Evolutionary conservation across 1,284 basidiomycete species (phyloP), one percentile per base, ranked within the genome.

Genomic region (Hypsizygus ulmarius): DNA sequence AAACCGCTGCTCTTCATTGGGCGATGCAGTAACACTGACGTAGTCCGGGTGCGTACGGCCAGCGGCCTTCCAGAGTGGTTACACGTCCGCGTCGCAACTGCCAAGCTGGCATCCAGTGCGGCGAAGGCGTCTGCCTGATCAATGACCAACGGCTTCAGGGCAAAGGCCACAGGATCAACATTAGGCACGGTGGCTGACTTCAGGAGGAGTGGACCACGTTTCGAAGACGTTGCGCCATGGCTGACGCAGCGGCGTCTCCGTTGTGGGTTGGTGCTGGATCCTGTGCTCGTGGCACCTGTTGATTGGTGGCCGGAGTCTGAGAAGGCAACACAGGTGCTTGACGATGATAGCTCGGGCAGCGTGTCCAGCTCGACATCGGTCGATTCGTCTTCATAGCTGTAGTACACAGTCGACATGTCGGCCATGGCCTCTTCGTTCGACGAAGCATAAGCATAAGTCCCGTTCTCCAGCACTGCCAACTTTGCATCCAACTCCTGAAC

Each of bases 251-350:
- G 32, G 25, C 14, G 45, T 39, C 55, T 48, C 15, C 52, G 42
- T 29, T 30, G 44, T 16, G 34, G 30, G 6, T 18, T 19, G 21
- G 28, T 32, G 12, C 47, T 33, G 34, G 25, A 14, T 9, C 36
- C n/a, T 35, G 30, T 25, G 9, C 10, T 34, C 30, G 48, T 14
- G 3, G 27, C 8, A 27, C 30, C 35, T 30, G 32, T 42, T 11
- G 34, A 25, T 27, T 38, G 45, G 8, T 42, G 43, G 10, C 21
- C 38, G 30, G 33, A 47, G 10, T 28, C 44, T 11, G 43, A 46
- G 39, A 50, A 51, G 12, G 56, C 58, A 21, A 59, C 54, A 33
- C 56, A 59, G 19, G 58, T 59, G 18, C 45, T 53, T 19, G 58
- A 53, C 9, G 53, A 38, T 3, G 58, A 58, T 5, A 56, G 15